phyloP scores from a whole-genome alignment of 768 basidiomycete species.

The Mycena pura region DNA sequence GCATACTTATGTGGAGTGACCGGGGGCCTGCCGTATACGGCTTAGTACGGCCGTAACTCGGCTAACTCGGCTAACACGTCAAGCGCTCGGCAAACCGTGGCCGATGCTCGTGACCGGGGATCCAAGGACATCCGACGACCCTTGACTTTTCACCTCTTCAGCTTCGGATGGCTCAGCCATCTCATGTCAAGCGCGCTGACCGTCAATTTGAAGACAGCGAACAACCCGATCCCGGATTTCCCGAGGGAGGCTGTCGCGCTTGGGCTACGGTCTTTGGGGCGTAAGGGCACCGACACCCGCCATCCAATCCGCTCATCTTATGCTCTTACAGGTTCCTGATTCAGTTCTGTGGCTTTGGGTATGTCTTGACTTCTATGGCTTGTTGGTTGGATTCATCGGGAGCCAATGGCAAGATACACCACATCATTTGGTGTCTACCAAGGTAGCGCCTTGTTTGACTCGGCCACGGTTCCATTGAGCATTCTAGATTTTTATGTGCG shows the following conservation, averaged over 20 bases:
- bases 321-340: constrained; percentile 37
- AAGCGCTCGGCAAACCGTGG: no score
- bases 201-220: no score
- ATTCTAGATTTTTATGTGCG: constrained; percentile 46
- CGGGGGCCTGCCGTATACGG: no score
- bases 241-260: constrained; percentile 17
- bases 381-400: not conserved
- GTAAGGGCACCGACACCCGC: not conserved
- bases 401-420: constrained; percentile 36
- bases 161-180: no score
- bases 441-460: constrained; percentile 27
- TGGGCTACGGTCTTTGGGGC: constrained; percentile 24
- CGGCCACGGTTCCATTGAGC: constrained; percentile 32
- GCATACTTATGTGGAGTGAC: no score
- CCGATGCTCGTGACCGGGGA: no score
- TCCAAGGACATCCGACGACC: no score
- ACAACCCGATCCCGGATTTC: no score
- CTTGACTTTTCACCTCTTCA: no score
- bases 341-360: constrained; percentile 53
- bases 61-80: no score
- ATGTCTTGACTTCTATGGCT: not conserved
- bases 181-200: no score
- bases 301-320: not conserved
- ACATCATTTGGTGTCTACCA: constrained; percentile 45
- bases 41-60: no score